Evolutionary conservation across 2,329 filamentous ascomycete species (phyloP), one percentile per base, ranked within the genome.

Genomic region (Byssoonygena ceratinophila): DNA sequence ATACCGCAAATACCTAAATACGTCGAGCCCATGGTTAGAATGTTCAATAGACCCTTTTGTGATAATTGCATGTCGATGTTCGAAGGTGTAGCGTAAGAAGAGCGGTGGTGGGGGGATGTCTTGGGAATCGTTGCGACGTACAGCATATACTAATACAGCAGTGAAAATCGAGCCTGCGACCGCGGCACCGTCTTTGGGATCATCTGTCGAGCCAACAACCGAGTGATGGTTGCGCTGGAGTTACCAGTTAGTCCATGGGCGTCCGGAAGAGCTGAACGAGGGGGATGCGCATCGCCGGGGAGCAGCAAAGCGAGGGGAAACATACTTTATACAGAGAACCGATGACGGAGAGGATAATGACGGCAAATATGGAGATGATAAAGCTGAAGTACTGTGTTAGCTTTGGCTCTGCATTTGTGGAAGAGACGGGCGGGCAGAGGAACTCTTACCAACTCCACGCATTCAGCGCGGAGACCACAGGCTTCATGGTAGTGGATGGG

Each of bases 131-230:
- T 54, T 8, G 11, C 22, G 51, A 81, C 87, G 59, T 83, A 96
- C 91, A 60, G 77, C 80, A 66, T 97, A 97, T 65, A 97, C 84
- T 49, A 88, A 75, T 39, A 97, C 90, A 39, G 91, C 87, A 23
- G 82, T 83, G 64, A 95, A 96, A 51, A 96, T 83, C 25, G 89
- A 91, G 23, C 78, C 81, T 4, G 91, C 88, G 45, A 96, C 87
- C 32, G 82, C 86, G 56, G 77, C 76, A 53, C 85, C 85, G 63
- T 95, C 79, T 59, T 83, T 73, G 6, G 84, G 86, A 54, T 79
- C 75, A 52, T 85, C 79, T 46, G 77, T 78, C 51, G 82, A 81
- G 58, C 91, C 91, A 63, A 89, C 83, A 68, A 96, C 82, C 59
- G 84, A 83, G 68, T 92, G 88, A 71, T 94, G 86, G 59, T 85